Evolutionary conservation across 306 rosid species (phyloP).

Genomic region (Prunus kanzakura): DNA sequence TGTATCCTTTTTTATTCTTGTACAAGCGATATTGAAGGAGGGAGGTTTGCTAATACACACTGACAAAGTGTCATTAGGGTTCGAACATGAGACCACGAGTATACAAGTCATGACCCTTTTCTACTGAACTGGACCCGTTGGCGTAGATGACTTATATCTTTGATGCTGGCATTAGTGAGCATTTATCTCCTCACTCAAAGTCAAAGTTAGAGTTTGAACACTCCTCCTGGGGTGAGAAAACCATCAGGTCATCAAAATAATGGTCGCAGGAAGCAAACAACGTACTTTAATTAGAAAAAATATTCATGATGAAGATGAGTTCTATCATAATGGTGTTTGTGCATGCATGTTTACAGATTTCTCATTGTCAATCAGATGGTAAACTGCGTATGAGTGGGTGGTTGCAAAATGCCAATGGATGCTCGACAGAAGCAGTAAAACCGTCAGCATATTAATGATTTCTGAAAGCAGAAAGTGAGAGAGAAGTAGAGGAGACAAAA

Average conservation of each 20-base stretch:
- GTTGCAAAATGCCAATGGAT: constrained; percentile 5
- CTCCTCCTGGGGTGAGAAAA: background rate
- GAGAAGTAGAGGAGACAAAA: background rate
- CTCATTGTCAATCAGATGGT: constrained; percentile 4
- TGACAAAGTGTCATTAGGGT: too few relatives aligned
- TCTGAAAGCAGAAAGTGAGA: constrained; percentile 14
- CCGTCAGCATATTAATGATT: constrained; percentile 14
- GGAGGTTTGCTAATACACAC: too few relatives aligned
- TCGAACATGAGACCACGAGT: too few relatives aligned
- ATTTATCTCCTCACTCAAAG: background rate
- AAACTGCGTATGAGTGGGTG: constrained; percentile 20
- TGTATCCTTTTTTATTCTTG: too few relatives aligned
- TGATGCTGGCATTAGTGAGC: too few relatives aligned
- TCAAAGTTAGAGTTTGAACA: background rate
- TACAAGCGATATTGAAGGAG: too few relatives aligned
- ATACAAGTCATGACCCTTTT: too few relatives aligned
- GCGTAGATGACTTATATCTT: too few relatives aligned
- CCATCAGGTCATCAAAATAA: background rate
- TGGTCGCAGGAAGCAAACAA: constrained; percentile 2
- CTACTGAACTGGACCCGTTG: too few relatives aligned
- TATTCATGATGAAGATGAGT: constrained; percentile 11
- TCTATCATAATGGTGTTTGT: constrained; percentile 31
- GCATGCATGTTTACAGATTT: constrained; percentile 33
- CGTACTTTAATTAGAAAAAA: background rate
- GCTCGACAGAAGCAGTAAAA: constrained; percentile 12